Evolutionary conservation across 805 yeast genomes (phyloP), one percentile per base, ranked within the genome.

Genomic region (Pichia deserticola): DNA sequence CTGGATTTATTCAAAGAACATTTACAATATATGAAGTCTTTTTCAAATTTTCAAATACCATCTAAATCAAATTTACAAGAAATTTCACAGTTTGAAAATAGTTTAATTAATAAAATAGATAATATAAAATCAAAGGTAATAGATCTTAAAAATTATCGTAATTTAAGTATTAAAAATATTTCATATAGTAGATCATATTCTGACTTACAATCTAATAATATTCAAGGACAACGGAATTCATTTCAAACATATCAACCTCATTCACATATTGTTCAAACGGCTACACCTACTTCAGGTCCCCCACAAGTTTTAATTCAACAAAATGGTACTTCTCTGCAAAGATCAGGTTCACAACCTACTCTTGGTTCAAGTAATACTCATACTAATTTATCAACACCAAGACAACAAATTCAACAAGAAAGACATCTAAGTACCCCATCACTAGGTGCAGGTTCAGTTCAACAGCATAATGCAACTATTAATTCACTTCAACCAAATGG

Each of bases 1-100:
- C 56, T 81, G 10, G 86, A 80, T 49, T 53, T 64, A 13, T 36
- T 66, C 25, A 65, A 60, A 42, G 69, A 64, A 27, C 39, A 47
- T 52, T 2, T 29, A 9, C 29, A 36, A 10, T 15, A 47, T 58
- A 2, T 48, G 47, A 11, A 12, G 20, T 20, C 20, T 20, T 20
- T 3, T 53, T 29, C 52, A n/a, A 12, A 27, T 47, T 35, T 41
- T 53, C 36, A 11, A 46, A 35, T 9, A 30, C 9, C 32, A 30
- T 30, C 32, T 7, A 7, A 30, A 30, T 30, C 28, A 41, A 27
- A 13, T 37, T n/a, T 7, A 42, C 20, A 20, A 20, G 20, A 20
- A 20, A 20, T 20, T 20, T 20, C 20, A 20, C 20, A 20, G 20
- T 20, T 20, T 20, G 20, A 20, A 20, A 20, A 20, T 20, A 20